phyloP scores from a whole-genome alignment of 2,329 filamentous ascomycete genomes.

The Ascochyta clinopodiicola region DNA sequence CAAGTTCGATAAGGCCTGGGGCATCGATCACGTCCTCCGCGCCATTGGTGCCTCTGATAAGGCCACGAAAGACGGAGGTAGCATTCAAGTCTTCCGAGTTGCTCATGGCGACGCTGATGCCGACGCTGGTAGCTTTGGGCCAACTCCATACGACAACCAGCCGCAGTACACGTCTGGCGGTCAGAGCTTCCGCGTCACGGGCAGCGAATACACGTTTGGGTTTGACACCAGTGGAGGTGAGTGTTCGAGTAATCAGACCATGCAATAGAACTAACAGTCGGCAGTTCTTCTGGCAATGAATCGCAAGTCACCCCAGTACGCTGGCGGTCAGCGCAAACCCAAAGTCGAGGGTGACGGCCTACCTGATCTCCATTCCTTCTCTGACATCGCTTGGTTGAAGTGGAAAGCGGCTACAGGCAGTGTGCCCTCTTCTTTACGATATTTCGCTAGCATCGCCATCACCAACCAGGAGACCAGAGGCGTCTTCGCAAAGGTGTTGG shows the following conservation, averaged over 20 bases:
- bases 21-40: constrained; percentile 6
- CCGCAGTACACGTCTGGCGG: neutral
- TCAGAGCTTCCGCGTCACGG: constrained; percentile 4
- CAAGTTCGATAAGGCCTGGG: constrained; percentile 3
- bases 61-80: constrained; percentile 3
- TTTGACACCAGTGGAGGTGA: constrained; percentile 10
- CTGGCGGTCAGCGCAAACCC: constrained; percentile 8
- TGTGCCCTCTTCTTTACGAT: constrained; percentile 5
- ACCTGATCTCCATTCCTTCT: constrained; percentile 9
- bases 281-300: constrained; percentile 11
- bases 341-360: constrained; percentile 5
- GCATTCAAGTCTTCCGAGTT: neutral
- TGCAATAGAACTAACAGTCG: neutral
- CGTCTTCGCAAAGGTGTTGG: constrained; percentile 1
- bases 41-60: constrained; percentile 10
- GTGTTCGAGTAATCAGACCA: no score
- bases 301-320: constrained; percentile 13
- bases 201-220: constrained; percentile 11
- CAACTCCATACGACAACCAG: constrained; percentile 3
- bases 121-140: constrained; percentile 2
- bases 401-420: constrained; percentile 3
- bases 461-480: constrained; percentile 4
- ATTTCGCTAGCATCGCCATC: constrained; percentile 7
- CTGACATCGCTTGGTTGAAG: constrained; percentile 11
- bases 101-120: constrained; percentile 6